Percentiles rank a stretch among this genome's conserved stretches.
These are phyloP conservation scores for Penicillium ochrochloron DNA, from an alignment of 495 filamentous ascomycete genomes.

Conservation along the genomic window DNA sequence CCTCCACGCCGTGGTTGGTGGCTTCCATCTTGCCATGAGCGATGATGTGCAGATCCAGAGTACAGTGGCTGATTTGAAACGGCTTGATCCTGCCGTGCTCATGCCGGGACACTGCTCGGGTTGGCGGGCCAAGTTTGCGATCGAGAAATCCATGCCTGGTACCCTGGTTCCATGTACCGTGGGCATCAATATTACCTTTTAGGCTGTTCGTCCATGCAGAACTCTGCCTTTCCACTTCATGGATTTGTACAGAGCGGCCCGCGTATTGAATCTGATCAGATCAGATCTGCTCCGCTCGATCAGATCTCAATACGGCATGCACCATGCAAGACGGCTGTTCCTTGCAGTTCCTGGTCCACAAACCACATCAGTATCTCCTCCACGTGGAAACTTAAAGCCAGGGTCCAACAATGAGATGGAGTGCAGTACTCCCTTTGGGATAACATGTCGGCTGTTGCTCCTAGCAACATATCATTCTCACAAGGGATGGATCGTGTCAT, in stretches of 20 bases:
- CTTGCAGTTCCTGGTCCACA: constrained; percentile 12
- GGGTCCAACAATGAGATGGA: not conserved
- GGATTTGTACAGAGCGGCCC: not conserved
- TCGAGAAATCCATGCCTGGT: constrained; percentile 61
- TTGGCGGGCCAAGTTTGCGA: constrained; percentile 64
- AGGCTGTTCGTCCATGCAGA: constrained; percentile 21
- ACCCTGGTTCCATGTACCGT: constrained; percentile 61
- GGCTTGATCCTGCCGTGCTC: constrained; percentile 56
- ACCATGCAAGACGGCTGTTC: constrained; percentile 5
- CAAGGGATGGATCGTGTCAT: constrained; percentile 19
- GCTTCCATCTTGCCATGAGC: constrained; percentile 61
- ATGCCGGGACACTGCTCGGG: constrained; percentile 66
- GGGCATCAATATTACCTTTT: constrained; percentile 55
- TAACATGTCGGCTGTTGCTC: constrained; percentile 24
- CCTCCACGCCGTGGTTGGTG: constrained; percentile 62
- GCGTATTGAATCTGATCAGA: not conserved
- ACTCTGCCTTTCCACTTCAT: not conserved
- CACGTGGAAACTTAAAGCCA: constrained; percentile 24
- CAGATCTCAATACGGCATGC: constrained; percentile 2
- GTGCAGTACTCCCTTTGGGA: not conserved
- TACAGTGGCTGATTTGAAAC: constrained; percentile 57
- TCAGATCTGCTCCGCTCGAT: constrained; percentile 1
- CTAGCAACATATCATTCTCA: constrained; percentile 18
- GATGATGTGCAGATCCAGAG: constrained; percentile 47
- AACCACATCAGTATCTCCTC: constrained; percentile 15